Base-by-base conservation (phyloP, 306 rosid species). In the Delonix regia region DNA sequence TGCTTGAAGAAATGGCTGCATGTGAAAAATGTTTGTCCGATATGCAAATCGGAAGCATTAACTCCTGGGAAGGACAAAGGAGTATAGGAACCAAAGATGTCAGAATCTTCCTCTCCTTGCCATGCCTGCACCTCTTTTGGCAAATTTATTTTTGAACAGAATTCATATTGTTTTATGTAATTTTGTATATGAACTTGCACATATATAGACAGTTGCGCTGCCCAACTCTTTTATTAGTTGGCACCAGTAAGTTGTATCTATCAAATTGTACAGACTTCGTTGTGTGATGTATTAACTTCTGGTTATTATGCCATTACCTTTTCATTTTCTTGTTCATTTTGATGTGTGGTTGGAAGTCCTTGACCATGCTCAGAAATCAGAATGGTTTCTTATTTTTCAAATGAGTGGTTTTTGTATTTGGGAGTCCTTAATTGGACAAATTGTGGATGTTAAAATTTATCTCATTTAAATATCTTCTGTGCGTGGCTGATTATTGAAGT, bases 21-120 rank as follows among this genome's bases (percentile, higher is more conserved):
- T 22, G 88, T 90, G 11, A 96, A 96, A 84, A 96, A 93, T 69
- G 96, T 86, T 25, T 96, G 99, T 76, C 99, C 99, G 13, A 67
- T 96, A 73, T 96, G 99, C 96, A 96, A 96, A 82, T 90, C 93
- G 3, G 98, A 93, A 88, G 99, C 98, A 8, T 67, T 93, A 83
- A 71, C 51, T 38, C 73, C 79, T 1, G 84, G 83, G 59, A 77
- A 49, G 76, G 84, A 77, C 19, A 36, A 62, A 36, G 48, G 49
- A 78, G 79, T 55, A 79, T 89, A 88, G 83, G 41, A 62, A 71
- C 25, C 39, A 71, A 77, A 57, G 49, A 80, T 77, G 45, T 53
- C 65, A 7, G 61, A 81, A 65, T 65, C 57, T 73, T 75, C 80
- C 77, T 69, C 74, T 77, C 7, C 9, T 66, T 30, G 39, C 73